Evolutionary conservation across 129 eudicot genomes (phyloP).

Genomic region (Gnaphalium uliginosum): DNA sequence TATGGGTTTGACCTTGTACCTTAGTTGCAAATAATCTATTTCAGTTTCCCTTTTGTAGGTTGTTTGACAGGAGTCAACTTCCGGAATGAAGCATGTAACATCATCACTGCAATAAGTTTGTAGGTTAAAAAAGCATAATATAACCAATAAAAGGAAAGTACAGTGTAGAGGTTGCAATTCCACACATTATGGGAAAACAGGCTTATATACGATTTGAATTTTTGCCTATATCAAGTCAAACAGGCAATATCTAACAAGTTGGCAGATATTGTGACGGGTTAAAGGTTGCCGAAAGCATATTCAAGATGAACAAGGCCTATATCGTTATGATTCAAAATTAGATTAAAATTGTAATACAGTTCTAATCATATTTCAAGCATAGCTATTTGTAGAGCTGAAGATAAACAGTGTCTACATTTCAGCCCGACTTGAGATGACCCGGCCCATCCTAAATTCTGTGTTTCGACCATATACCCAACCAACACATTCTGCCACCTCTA

Average conservation of each 20-base stretch:
- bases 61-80: conserved; percentile 79
- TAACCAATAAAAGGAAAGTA: neutral
- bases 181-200: no score
- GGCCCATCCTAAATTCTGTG: neutral
- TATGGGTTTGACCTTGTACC: neutral
- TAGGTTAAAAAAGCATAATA: conserved; percentile 8
- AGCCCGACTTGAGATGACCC: neutral
- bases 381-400: neutral
- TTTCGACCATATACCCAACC: neutral
- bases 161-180: neutral
- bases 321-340: neutral
- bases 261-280: neutral
- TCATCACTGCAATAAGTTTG: conserved; percentile 45
- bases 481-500: neutral
- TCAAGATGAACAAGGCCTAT: neutral
- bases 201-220: no score
- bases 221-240: no score
- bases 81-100: conserved; percentile 89
- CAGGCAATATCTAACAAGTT: neutral
- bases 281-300: neutral
- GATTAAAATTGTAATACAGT: no score
- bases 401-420: no score
- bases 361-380: neutral
- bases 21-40: conserved; percentile 23
- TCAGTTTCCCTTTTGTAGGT: conserved; percentile 51